Evolutionary conservation across 2,329 filamentous ascomycete genomes (phyloP).

Genomic region (Amylocarpus encephaloides): DNA sequence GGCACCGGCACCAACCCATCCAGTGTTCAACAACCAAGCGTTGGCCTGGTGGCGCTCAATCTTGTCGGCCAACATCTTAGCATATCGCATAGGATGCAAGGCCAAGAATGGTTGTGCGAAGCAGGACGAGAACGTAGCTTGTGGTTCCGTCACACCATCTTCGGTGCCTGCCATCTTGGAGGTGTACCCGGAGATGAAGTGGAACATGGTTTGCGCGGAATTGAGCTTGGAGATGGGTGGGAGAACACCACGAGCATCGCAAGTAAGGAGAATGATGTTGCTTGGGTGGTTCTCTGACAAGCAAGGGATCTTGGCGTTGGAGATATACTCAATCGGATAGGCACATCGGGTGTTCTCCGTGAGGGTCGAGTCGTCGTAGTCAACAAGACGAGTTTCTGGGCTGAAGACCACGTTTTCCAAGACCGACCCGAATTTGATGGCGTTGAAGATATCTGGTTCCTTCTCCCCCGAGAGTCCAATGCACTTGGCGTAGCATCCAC

Average conservation of each 20-base stretch:
- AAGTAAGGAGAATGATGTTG: slow-evolving; percentile 98
- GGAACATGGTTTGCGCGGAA: slow-evolving; percentile 97
- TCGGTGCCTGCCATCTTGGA: slow-evolving; percentile 99
- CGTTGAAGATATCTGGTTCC: slow-evolving; percentile 95
- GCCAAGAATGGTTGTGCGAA: slow-evolving; percentile 99
- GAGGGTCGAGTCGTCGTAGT: slow-evolving; percentile 91
- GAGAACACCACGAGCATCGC: slow-evolving; percentile 93
- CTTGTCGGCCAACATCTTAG: slow-evolving; percentile 97
- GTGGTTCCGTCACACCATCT: slow-evolving; percentile 91
- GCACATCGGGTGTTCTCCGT: slow-evolving; percentile 98
- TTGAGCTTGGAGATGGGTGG: slow-evolving; percentile 97
- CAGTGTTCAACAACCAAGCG: slow-evolving; percentile 97
- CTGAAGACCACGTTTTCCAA: slow-evolving; percentile 99
- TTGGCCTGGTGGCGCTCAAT: slow-evolving; percentile 92
- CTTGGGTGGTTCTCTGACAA: slow-evolving; percentile 77
- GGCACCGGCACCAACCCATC: slow-evolving; percentile 89
- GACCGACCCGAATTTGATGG: slow-evolving; percentile 94
- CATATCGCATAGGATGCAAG: slow-evolving; percentile 98
- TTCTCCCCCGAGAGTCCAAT: slow-evolving; percentile 97
- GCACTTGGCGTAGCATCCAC: slow-evolving; percentile 98
- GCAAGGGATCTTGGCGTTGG: slow-evolving; percentile 98
- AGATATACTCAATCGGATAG: slow-evolving; percentile 98
- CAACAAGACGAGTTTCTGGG: slow-evolving; percentile 78
- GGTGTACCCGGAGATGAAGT: slow-evolving; percentile 99
- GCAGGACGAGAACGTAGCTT: slow-evolving; percentile 98